These are phyloP conservation scores for Lachancea dasiensis DNA, from an alignment of 805 yeast genomes.

Conservation along the genomic window DNA sequence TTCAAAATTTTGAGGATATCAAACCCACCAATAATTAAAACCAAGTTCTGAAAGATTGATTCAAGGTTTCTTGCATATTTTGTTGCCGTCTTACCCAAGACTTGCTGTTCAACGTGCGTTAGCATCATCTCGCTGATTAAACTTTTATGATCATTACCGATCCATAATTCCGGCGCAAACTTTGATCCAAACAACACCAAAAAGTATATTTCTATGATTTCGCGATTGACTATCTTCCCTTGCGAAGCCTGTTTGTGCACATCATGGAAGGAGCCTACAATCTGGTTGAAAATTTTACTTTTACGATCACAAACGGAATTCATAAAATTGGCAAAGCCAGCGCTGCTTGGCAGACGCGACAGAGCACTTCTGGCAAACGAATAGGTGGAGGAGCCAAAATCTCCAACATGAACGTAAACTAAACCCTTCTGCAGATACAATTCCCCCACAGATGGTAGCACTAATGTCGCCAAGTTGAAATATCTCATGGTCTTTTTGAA, in stretches of 20 bases:
- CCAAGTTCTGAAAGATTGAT: constrained; percentile 21
- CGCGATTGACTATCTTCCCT: constrained; percentile 26
- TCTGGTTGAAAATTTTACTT: constrained; percentile 27
- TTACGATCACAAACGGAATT: constrained; percentile 34
- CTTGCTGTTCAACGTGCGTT: constrained; percentile 15
- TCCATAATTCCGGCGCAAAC: constrained; percentile 23
- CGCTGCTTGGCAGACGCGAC: constrained; percentile 44
- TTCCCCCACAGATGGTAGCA: constrained; percentile 65
- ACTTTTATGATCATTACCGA: constrained; percentile 8
- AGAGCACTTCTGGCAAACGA: constrained; percentile 44
- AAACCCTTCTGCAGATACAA: constrained; percentile 34
- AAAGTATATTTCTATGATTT: constrained; percentile 30
- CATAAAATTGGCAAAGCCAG: constrained; percentile 44
- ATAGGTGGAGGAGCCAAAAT: constrained; percentile 21
- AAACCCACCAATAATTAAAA: constrained; percentile 27
- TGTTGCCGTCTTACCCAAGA: constrained; percentile 23
- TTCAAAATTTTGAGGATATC: constrained; percentile 14
- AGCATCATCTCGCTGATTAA: constrained; percentile 14
- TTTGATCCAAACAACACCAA: constrained; percentile 25
- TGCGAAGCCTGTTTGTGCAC: constrained; percentile 21
- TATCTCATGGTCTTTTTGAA: constrained; percentile 41
- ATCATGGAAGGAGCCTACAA: constrained; percentile 15
- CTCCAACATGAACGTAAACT: constrained; percentile 23
- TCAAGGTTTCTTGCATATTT: constrained; percentile 24
- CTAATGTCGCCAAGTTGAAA: constrained; percentile 47